Conservation (phyloP, 2,329 filamentous ascomycete species). For the Dothideomycetes sp. region DNA sequence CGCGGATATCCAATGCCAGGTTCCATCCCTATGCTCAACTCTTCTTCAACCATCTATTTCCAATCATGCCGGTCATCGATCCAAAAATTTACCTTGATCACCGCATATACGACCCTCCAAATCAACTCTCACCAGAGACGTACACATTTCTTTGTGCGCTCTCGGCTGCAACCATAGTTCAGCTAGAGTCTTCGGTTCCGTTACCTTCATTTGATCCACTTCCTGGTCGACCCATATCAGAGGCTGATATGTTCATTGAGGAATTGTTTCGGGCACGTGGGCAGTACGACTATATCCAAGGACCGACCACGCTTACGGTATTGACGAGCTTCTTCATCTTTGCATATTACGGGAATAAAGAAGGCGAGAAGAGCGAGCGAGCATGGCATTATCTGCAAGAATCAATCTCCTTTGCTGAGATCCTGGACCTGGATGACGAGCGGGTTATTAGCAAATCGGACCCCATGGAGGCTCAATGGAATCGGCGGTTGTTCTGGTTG, state of each 20-base stretch:
- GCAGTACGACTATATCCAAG: slow-evolving; percentile 20
- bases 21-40: slow-evolving; percentile 23
- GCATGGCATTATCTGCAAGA: slow-evolving; percentile 26
- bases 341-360: slow-evolving; percentile 23
- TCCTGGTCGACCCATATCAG: slow-evolving; percentile 14
- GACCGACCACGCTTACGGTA: slow-evolving; percentile 17
- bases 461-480: slow-evolving; percentile 21
- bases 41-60: slow-evolving; percentile 25
- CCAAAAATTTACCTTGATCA: slow-evolving; percentile 19
- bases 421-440: slow-evolving; percentile 23
- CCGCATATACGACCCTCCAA: slow-evolving; percentile 14
- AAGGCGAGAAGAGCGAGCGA: slow-evolving; percentile 19
- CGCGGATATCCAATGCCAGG: slow-evolving; percentile 3
- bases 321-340: slow-evolving; percentile 26
- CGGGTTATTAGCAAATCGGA: slow-evolving; percentile 19
- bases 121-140: slow-evolving; percentile 15
- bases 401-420: slow-evolving; percentile 22
- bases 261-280: slow-evolving; percentile 22
- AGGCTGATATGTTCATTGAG: slow-evolving; percentile 21
- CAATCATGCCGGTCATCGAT: slow-evolving; percentile 25
- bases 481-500: slow-evolving; percentile 23
- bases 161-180: slow-evolving; percentile 22
- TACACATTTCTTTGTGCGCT: slow-evolving; percentile 23
- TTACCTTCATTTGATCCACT: slow-evolving; percentile 11
- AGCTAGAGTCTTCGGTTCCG: slow-evolving; percentile 21